phyloP scores from a whole-genome alignment of 148 eudicot species.

The Bassia scoparia region DNA sequence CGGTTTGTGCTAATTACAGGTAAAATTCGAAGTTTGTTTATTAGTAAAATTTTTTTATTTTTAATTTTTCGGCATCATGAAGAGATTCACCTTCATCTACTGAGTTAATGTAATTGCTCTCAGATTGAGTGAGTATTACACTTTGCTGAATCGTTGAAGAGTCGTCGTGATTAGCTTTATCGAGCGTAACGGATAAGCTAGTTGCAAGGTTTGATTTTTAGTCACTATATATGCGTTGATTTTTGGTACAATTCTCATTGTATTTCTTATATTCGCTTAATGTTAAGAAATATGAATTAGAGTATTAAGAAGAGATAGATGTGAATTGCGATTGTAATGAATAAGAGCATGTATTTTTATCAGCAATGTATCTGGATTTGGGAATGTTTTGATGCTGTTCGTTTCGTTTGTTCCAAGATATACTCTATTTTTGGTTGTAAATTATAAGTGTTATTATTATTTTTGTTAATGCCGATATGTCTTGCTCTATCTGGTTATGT shows the following conservation, averaged over 20 bases:
- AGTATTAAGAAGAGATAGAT: background rate
- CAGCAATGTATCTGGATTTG: too few species aligned
- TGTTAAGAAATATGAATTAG: background rate
- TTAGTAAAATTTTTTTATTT: background rate
- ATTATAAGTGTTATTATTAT: background rate
- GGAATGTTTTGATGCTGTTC: too few species aligned
- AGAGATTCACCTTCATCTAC: background rate
- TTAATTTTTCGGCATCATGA: background rate
- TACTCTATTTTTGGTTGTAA: background rate
- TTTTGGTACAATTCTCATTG: background rate
- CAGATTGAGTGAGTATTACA: constrained; percentile 77
- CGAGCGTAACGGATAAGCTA: constrained; percentile 55
- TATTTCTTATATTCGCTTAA: background rate
- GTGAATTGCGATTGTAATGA: too few species aligned
- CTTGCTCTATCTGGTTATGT: too few species aligned
- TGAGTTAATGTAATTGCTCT: constrained; percentile 15
- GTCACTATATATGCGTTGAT: background rate
- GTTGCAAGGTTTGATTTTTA: constrained; percentile 54
- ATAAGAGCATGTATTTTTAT: too few species aligned
- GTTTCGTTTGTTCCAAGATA: too few species aligned
- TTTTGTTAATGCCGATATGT: background rate
- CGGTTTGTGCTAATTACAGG: constrained; percentile 75
- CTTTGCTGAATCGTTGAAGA: constrained; percentile 52
- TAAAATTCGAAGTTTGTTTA: constrained; percentile 27
- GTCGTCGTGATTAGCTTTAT: constrained; percentile 62